Base-by-base conservation (phyloP, 176 grass and related monocot species). In the Oryza glumipatula region DNA sequence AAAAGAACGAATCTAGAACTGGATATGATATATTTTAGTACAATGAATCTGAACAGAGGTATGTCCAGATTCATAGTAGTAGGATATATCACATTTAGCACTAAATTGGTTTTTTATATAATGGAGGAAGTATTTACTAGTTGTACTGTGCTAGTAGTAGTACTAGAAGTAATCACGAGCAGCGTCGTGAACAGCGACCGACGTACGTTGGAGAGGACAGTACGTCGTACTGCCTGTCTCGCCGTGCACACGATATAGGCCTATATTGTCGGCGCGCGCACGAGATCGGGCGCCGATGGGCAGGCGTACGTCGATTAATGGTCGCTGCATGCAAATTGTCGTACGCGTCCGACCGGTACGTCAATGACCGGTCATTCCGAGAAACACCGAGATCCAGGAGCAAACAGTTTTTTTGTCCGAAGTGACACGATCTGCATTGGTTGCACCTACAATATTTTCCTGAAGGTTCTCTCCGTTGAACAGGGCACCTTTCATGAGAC, bases 241-340 rank as follows among this genome's bases (percentile, higher is more conserved):
- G 13, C 13, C 67, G 64, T 67, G 23, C 87, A 61, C 39, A 44
- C 71, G 82, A 64, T 39, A 39, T 30, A 48, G 41, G 38, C 15
- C 47, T 64, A 17, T 16, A 28, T 11, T 82, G 83, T 85, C 78
- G 78, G 83, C 83, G 52, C 71, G 83, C 83, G 52, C 71, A 80
- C 83, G 51, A 66, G 51, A 66, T 24, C 64, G 1, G 7, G 56
- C 23, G 81, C 75, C 69, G 68, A 73, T 28, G 23, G 74, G 33
- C 43, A 10, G 30, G 58, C 58, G 49, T 44, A 44, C 43, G 43
- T 66, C 9, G 58, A 63, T 23, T 63, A 9, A 63, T 63, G 58
- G n/a, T 63, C 2, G n/a, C 21, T 9, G 58, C n/a, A 11, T 58
- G 52, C 14, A 9, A 9, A 32, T 24, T 19, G 54, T 49, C 41